phyloP scores from a whole-genome alignment of 495 filamentous ascomycete species.

The Hyphodiscus hymeniophilus region DNA sequence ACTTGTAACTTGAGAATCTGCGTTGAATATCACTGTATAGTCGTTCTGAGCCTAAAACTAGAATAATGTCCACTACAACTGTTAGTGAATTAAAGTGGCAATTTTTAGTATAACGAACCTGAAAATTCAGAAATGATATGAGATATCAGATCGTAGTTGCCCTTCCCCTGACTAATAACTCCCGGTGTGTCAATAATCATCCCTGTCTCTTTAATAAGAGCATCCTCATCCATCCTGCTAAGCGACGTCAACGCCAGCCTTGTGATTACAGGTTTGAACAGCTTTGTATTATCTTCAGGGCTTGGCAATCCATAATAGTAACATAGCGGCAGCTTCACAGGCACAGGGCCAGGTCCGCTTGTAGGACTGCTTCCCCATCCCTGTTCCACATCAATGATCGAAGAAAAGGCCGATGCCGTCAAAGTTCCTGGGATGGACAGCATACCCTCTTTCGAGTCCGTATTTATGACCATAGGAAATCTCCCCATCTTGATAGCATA shows the following conservation, averaged over 20 bases:
- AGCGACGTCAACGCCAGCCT: slow-evolving; percentile 73
- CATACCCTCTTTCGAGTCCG: slow-evolving; percentile 81
- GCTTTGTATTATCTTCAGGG: slow-evolving; percentile 62
- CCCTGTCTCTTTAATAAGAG: slow-evolving; percentile 58
- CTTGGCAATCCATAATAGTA: slow-evolving; percentile 76
- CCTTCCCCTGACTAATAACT: slow-evolving; percentile 51
- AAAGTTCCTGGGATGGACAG: slow-evolving; percentile 78
- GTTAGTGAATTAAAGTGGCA: slow-evolving; percentile 1
- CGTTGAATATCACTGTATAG: slow-evolving; percentile 70
- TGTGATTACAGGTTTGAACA: slow-evolving; percentile 68
- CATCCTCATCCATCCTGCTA: slow-evolving; percentile 72
- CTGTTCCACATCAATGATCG: slow-evolving; percentile 81
- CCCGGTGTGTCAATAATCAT: slow-evolving; percentile 84
- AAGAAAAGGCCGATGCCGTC: slow-evolving; percentile 72
- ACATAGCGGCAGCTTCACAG: slow-evolving; percentile 87
- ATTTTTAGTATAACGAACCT: slow-evolving; percentile 35
- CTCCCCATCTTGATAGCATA: slow-evolving; percentile 71
- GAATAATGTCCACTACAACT: slow-evolving; percentile 58
- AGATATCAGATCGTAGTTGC: slow-evolving; percentile 63
- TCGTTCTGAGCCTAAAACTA: slow-evolving; percentile 78
- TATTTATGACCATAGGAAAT: slow-evolving; percentile 76
- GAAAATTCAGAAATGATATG: slow-evolving; percentile 86
- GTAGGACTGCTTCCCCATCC: slow-evolving; percentile 90
- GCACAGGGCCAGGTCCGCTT: slow-evolving; percentile 76
- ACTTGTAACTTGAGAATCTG: slow-evolving; percentile 54